Evolutionary conservation across 805 yeast genomes (phyloP).

Genomic region (Lipomyces yamadae): DNA sequence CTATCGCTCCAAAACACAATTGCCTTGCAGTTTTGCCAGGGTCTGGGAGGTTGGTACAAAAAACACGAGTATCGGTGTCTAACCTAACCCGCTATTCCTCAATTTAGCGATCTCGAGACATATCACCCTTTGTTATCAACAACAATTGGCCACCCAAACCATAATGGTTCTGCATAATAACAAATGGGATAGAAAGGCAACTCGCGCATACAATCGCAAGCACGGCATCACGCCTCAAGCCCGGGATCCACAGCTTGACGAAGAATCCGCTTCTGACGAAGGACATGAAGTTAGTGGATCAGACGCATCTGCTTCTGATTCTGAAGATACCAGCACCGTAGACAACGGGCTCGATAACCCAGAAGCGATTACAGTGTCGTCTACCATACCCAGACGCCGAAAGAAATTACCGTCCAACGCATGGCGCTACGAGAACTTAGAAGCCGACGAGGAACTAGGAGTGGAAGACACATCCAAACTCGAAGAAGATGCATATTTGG

Average conservation of each 20-base stretch:
- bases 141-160: background rate
- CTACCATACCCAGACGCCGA: slow-evolving; percentile 1
- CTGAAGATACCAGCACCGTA: background rate
- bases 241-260: background rate
- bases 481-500: slow-evolving; percentile 21
- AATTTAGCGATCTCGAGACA: too few species aligned
- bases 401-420: slow-evolving; percentile 35
- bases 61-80: background rate
- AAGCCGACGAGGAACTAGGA: slow-evolving; percentile 22
- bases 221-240: slow-evolving; percentile 46
- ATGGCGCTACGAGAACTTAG: slow-evolving; percentile 33
- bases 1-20: background rate
- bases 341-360: background rate
- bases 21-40: background rate
- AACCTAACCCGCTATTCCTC: too few species aligned
- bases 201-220: slow-evolving; percentile 50
- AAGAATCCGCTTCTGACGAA: slow-evolving; percentile 2
- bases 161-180: slow-evolving; percentile 58
- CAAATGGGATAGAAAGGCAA: slow-evolving; percentile 59
- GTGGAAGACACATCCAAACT: background rate
- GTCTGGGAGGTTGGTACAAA: background rate
- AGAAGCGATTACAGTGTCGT: background rate
- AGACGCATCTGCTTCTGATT: slow-evolving; percentile 9
- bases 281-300: slow-evolving; percentile 11
- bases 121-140: background rate